A percentile compares a stretch with the other conserved stretches of the same genome.
Conservation (phyloP, 2,329 filamentous ascomycete genomes). For the Calonectria multiphialidica region DNA sequence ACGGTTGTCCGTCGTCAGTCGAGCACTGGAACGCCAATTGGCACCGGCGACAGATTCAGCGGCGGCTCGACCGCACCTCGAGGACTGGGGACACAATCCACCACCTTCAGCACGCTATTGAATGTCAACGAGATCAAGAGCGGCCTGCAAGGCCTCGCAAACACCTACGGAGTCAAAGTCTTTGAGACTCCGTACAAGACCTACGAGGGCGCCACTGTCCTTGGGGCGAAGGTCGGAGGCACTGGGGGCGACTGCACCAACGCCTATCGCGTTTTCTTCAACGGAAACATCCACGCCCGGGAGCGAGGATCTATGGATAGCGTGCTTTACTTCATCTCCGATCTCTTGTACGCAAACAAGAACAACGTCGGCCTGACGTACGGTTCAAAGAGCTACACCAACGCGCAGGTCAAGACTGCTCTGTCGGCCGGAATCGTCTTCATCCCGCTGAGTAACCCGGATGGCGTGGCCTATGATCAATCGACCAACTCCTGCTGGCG, state of each 20-base stretch:
- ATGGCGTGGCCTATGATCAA: conserved; percentile 62
- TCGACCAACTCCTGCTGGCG: conserved; percentile 60
- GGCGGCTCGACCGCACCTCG: conserved; percentile 17
- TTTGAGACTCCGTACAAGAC: conserved; percentile 57
- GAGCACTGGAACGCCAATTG: conserved; percentile 22
- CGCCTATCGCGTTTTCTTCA: conserved; percentile 60
- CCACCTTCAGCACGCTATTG: conserved; percentile 52
- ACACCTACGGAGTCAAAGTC: conserved; percentile 12
- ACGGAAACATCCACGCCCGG: conserved; percentile 64
- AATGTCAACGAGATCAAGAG: conserved; percentile 27
- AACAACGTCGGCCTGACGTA: conserved; percentile 60
- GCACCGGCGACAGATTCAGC: conserved; percentile 25
- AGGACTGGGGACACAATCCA: conserved; percentile 64
- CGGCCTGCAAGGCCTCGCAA: conserved; percentile 21
- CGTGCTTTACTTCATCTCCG: conserved; percentile 66
- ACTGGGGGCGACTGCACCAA: conserved; percentile 39
- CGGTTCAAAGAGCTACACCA: conserved; percentile 61
- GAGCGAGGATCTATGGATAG: conserved; percentile 66
- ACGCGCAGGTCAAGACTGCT: conserved; percentile 61
- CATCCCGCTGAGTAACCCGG: conserved; percentile 60
- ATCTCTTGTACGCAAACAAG: conserved; percentile 65
- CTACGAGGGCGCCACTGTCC: conserved; percentile 53
- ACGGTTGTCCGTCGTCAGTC: conserved; percentile 19
- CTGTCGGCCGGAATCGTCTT: conserved; percentile 61
- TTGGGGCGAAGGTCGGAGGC: conserved; percentile 56